Evolutionary conservation across 495 filamentous ascomycete species (phyloP).

Genomic region (Chlorociboria aeruginascens): DNA sequence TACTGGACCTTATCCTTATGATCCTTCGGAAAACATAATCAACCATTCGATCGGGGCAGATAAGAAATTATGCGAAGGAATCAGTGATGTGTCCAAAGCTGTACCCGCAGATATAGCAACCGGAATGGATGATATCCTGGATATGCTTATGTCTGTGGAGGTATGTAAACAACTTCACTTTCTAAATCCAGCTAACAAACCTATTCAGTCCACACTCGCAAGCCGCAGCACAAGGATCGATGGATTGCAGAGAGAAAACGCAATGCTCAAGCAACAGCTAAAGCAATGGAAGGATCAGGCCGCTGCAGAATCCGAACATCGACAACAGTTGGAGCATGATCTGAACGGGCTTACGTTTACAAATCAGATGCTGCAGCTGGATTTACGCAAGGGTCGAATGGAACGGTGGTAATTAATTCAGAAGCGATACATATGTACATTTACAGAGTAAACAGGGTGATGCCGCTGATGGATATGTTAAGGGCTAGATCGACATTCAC

Average conservation of each 20-base stretch:
- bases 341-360: background rate
- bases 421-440: slow-evolving; percentile 2
- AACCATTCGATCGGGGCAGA: background rate
- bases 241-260: background rate
- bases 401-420: background rate
- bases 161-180: slow-evolving; percentile 1
- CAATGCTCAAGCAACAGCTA: slow-evolving; percentile 1
- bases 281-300: slow-evolving; percentile 2
- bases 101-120: background rate
- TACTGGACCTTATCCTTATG: background rate
- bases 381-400: background rate
- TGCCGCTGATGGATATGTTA: background rate
- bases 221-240: slow-evolving; percentile 2
- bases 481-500: background rate
- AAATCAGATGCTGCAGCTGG: background rate
- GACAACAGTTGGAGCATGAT: background rate
- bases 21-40: slow-evolving; percentile 4
- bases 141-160: background rate
- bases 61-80: slow-evolving; percentile 3
- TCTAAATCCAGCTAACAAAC: background rate
- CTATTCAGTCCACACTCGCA: background rate
- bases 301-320: background rate
- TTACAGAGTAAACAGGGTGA: background rate
- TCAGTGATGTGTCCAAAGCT: background rate
- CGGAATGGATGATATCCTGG: background rate